A percentile compares a stretch with the other conserved stretches of the same genome.
These are phyloP conservation scores for Phytophthora sp. DNA, from an alignment of 352 stramenopile genomes.

Conservation along the genomic window DNA sequence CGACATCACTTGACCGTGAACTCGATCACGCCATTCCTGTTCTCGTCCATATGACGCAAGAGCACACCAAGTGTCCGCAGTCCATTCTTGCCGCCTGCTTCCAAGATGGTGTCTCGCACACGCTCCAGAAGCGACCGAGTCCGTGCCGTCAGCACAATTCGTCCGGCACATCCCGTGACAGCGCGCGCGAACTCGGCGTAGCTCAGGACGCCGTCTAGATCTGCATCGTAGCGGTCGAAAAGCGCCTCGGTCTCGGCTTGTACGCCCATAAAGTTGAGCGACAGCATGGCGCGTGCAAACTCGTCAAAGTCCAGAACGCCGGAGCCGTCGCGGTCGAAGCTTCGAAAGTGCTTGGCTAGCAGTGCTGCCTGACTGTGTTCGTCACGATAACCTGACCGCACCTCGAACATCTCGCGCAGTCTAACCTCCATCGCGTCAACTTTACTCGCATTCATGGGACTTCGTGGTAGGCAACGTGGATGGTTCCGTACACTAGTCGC, in stretches of 20 bases:
- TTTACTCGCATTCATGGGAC: constrained; percentile 38
- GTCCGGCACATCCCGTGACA: constrained; percentile 46
- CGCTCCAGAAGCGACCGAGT: constrained; percentile 45
- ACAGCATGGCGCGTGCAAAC: constrained; percentile 85
- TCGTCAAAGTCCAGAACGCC: constrained; percentile 88
- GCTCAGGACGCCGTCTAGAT: constrained; percentile 77
- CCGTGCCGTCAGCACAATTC: constrained; percentile 13
- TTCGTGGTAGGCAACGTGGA: too few species aligned
- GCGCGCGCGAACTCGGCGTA: constrained; percentile 76
- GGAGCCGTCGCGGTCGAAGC: constrained; percentile 76
- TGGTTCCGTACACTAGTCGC: too few species aligned
- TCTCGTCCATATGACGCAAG: constrained; percentile 80
- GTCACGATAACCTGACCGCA: constrained; percentile 79
- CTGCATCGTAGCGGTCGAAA: constrained; percentile 90
- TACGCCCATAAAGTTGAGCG: constrained; percentile 90
- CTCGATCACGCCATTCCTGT: constrained; percentile 76
- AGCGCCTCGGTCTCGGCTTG: constrained; percentile 85
- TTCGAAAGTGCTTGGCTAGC: constrained; percentile 74
- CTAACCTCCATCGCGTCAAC: constrained; percentile 63
- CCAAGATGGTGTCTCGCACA: constrained; percentile 61
- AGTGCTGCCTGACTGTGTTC: constrained; percentile 52
- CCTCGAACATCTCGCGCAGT: constrained; percentile 67
- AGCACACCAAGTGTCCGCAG: constrained; percentile 74
- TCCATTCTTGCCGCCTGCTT: constrained; percentile 73
- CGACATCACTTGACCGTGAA: constrained; percentile 43